These are phyloP conservation scores for Letharia columbiana DNA, from an alignment of 495 filamentous ascomycete species.

Conservation along the genomic window DNA sequence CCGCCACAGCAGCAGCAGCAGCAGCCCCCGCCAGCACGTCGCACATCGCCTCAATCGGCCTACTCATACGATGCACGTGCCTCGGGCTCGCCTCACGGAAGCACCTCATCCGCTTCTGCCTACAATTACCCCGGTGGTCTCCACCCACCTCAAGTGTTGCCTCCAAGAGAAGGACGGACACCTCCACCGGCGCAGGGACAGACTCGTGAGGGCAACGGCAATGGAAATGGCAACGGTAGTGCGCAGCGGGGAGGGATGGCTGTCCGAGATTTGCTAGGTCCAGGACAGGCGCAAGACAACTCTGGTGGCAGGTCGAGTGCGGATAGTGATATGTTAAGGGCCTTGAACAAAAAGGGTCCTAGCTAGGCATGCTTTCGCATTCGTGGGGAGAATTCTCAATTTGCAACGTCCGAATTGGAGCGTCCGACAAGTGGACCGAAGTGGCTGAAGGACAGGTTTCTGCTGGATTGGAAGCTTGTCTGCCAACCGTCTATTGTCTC, in stretches of 20 bases:
- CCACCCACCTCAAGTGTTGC: conserved; percentile 29
- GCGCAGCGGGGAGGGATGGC: conserved; percentile 41
- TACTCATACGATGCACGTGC: conserved; percentile 43
- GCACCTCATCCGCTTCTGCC: conserved; percentile 37
- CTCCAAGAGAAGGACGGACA: conserved; percentile 29
- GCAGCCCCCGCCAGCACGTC: conserved; percentile 37
- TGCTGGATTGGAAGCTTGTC: conserved; percentile 8
- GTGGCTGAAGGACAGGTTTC: background rate
- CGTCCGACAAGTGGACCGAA: background rate
- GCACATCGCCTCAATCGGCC: conserved; percentile 41
- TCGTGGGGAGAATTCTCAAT: background rate
- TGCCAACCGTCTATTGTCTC: background rate
- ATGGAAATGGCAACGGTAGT: conserved; percentile 25
- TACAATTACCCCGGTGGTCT: conserved; percentile 31
- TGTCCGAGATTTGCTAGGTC: conserved; percentile 45
- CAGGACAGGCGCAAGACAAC: conserved; percentile 35
- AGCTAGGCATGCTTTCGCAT: conserved; percentile 2
- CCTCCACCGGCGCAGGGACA: conserved; percentile 36
- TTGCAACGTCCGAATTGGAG: background rate
- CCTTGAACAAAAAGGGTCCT: conserved; percentile 36
- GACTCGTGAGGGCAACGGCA: conserved; percentile 28
- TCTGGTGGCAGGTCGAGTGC: conserved; percentile 40
- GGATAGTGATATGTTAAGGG: conserved; percentile 50
- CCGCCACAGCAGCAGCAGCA: conserved; percentile 16
- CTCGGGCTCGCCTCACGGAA: conserved; percentile 44